Percentiles rank a stretch among this genome's conserved stretches.
Conservation (phyloP, 805 yeast genomes). For the Clavispora vitiphila region DNA sequence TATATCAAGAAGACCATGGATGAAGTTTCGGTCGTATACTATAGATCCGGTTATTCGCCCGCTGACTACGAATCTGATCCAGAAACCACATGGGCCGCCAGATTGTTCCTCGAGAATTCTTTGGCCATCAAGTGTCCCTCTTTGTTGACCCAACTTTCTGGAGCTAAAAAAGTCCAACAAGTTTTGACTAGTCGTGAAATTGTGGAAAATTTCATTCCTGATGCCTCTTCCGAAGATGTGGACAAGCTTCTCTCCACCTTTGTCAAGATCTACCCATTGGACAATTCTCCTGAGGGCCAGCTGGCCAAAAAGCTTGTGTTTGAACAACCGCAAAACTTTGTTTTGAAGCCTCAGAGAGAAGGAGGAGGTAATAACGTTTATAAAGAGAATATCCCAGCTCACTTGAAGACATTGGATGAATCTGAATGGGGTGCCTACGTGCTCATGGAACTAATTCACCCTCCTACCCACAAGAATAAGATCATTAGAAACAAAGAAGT, state of each 20-base stretch:
- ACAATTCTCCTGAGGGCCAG: constrained; percentile 57
- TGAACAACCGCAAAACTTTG: constrained; percentile 64
- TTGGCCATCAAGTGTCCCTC: constrained; percentile 90
- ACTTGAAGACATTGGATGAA: constrained; percentile 54
- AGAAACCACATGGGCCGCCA: constrained; percentile 70
- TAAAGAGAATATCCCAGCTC: constrained; percentile 76
- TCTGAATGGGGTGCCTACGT: constrained; percentile 86
- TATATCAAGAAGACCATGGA: constrained; percentile 50
- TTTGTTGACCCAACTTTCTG: constrained; percentile 81
- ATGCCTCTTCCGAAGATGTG: constrained; percentile 22
- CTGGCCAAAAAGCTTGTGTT: constrained; percentile 64
- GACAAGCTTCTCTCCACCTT: constrained; percentile 53
- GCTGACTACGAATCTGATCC: constrained; percentile 56
- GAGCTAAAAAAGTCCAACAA: constrained; percentile 93
- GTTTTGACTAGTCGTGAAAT: constrained; percentile 56
- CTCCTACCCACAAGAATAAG: constrained; percentile 63
- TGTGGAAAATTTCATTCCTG: constrained; percentile 44
- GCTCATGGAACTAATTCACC: constrained; percentile 87
- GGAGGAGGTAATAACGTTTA: constrained; percentile 98
- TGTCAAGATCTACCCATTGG: constrained; percentile 85
- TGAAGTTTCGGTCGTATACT: constrained; percentile 86
- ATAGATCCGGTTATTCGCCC: constrained; percentile 86
- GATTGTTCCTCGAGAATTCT: constrained; percentile 67
- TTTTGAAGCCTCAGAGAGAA: constrained; percentile 95
- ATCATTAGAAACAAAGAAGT: constrained; percentile 65